Evolutionary conservation across 176 grass and related monocot genomes (phyloP).

Genomic region (Lolium perenne): DNA sequence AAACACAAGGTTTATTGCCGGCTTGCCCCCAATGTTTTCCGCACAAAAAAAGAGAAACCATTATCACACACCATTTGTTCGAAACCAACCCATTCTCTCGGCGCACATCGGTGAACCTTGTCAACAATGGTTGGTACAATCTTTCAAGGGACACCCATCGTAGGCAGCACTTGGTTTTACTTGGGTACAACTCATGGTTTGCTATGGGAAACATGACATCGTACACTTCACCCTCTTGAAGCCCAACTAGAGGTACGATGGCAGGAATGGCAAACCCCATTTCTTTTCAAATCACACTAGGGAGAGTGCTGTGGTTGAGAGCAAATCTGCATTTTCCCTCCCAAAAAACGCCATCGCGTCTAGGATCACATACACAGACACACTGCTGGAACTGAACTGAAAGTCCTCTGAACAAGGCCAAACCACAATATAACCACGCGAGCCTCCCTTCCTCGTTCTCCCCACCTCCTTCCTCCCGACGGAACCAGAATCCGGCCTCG

Average conservation of each 20-base stretch:
- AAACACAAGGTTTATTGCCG: neutral
- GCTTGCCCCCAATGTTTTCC: neutral
- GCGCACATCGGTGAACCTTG: neutral
- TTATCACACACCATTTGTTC: neutral
- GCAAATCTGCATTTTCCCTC: slow-evolving; percentile 44
- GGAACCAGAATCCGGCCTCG: neutral
- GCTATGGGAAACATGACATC: neutral
- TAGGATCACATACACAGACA: neutral
- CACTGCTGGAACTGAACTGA: neutral
- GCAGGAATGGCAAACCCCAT: neutral
- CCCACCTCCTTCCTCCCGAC: neutral
- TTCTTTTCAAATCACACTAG: slow-evolving; percentile 28
- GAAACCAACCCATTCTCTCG: neutral
- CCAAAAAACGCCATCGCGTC: slow-evolving; percentile 28
- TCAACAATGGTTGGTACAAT: neutral
- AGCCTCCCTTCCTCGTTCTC: neutral
- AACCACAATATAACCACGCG: slow-evolving; percentile 25
- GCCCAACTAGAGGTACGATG: neutral
- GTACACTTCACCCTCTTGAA: neutral
- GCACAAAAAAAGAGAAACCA: neutral
- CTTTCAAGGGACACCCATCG: too few species aligned
- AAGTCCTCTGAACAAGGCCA: neutral
- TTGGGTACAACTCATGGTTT: neutral
- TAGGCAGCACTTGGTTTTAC: neutral
- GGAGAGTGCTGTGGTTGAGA: neutral